phyloP scores from a whole-genome alignment of 1,139 yeast species.

The Cylindricascospora bacillispora region DNA sequence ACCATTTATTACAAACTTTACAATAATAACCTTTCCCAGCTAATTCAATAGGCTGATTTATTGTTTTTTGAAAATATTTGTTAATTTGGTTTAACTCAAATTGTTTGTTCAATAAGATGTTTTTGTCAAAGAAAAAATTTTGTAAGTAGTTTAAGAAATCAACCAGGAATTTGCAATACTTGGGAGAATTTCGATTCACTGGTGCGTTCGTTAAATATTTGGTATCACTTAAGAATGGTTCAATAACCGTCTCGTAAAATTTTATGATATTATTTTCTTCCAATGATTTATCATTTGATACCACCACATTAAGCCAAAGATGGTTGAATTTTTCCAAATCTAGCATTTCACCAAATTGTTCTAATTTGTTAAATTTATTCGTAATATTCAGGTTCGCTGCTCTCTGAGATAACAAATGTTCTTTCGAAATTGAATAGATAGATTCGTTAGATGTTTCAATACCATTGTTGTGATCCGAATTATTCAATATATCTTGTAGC shows the following conservation, averaged over 20 bases:
- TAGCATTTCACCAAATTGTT: slow-evolving; percentile 50
- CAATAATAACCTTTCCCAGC: slow-evolving; percentile 38
- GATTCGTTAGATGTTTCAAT: slow-evolving; percentile 35
- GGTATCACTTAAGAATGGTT: slow-evolving; percentile 28
- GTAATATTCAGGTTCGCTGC: slow-evolving; percentile 39
- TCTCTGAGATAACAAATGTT: slow-evolving; percentile 35
- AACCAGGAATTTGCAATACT: slow-evolving; percentile 34
- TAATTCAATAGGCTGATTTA: slow-evolving; percentile 14
- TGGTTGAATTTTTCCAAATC: slow-evolving; percentile 44
- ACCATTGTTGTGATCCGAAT: slow-evolving; percentile 20
- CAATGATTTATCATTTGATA: no score
- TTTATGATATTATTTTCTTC: slow-evolving; percentile 27
- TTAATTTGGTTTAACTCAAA: slow-evolving; percentile 27
- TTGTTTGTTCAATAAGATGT: slow-evolving; percentile 39
- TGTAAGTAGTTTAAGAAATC: slow-evolving; percentile 36
- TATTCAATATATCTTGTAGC: slow-evolving; percentile 12
- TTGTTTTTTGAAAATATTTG: slow-evolving; percentile 24
- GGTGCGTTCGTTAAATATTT: slow-evolving; percentile 20
- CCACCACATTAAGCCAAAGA: slow-evolving; percentile 36
- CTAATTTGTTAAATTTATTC: slow-evolving; percentile 42
- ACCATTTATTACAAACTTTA: slow-evolving; percentile 47
- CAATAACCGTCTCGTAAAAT: slow-evolving; percentile 34
- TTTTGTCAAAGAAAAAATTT: slow-evolving; percentile 33
- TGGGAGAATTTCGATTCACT: slow-evolving; percentile 21
- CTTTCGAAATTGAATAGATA: slow-evolving; percentile 15